Conservation (phyloP, 441 rosid genomes). For the Metrosideros polymorpha region DNA sequence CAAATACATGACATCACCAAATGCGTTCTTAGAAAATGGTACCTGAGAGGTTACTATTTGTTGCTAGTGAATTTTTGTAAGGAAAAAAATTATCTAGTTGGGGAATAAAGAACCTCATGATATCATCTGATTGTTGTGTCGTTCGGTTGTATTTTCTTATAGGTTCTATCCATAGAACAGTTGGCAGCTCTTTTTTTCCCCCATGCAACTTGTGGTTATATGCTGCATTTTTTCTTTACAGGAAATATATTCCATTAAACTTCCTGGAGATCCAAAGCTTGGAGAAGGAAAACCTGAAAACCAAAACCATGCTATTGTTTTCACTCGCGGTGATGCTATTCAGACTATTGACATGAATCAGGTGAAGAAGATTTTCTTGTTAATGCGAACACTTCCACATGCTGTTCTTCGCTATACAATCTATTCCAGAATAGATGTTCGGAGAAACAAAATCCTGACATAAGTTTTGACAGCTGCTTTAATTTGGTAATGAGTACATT, state of each 20-base stretch:
- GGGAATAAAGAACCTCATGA: not conserved
- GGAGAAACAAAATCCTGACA: not conserved
- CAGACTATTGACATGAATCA: slow-evolving; percentile 99
- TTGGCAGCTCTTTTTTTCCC: not conserved
- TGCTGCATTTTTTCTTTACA: slow-evolving; percentile 15
- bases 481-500: not conserved
- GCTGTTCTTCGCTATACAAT: not conserved
- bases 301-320: slow-evolving; percentile 84
- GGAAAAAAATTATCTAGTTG: not conserved
- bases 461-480: not conserved
- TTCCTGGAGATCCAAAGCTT: slow-evolving; percentile 97
- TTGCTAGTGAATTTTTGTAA: not conserved
- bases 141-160: not conserved
- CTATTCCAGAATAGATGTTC: not conserved
- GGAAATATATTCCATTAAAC: slow-evolving; percentile 93
- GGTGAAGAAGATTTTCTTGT: slow-evolving; percentile 12
- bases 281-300: slow-evolving; percentile 98
- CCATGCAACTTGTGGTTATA: not conserved
- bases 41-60: not conserved
- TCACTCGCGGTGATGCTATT: slow-evolving; percentile 96
- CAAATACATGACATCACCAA: not conserved
- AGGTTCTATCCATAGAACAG: not conserved
- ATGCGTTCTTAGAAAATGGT: not conserved
- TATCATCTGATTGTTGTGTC: not conserved
- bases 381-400: not conserved